Conservation (phyloP, 2,329 filamentous ascomycete species). For the Aureobasidium zeae region DNA sequence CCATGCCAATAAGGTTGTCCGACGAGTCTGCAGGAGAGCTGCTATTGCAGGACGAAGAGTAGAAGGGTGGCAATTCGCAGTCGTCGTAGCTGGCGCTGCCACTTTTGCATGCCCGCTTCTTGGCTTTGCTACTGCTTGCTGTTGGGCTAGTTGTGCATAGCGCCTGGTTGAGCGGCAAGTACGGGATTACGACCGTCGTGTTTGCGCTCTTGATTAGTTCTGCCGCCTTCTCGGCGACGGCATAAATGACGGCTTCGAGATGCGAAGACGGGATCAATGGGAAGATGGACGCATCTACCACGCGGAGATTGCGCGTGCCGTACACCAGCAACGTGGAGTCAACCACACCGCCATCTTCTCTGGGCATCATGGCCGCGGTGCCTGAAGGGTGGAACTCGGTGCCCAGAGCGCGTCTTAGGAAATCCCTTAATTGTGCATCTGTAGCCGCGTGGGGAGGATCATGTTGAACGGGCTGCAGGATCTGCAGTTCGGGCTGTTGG, state of each 20-base stretch:
- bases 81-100: too few relatives aligned
- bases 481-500: constrained; percentile 20
- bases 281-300: constrained; percentile 37
- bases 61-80: too few relatives aligned
- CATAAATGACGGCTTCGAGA: constrained; percentile 19
- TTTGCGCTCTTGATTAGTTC: constrained; percentile 19
- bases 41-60: neutral
- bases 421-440: constrained; percentile 23
- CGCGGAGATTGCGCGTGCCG: constrained; percentile 33
- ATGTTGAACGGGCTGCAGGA: constrained; percentile 22
- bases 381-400: constrained; percentile 32
- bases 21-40: neutral
- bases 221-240: constrained; percentile 20
- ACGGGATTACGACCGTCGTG: neutral
- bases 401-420: constrained; percentile 25
- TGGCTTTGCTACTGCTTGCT: neutral
- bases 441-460: constrained; percentile 24
- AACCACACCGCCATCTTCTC: constrained; percentile 40
- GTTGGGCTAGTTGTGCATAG: constrained; percentile 15
- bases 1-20: neutral
- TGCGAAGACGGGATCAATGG: constrained; percentile 31
- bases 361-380: constrained; percentile 40
- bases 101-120: too few relatives aligned
- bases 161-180: constrained; percentile 15
- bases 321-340: constrained; percentile 34